Evolutionary conservation across 441 rosid genomes (phyloP), one percentile per base, ranked within the genome.

Genomic region (Pelargonium cotyledonis): DNA sequence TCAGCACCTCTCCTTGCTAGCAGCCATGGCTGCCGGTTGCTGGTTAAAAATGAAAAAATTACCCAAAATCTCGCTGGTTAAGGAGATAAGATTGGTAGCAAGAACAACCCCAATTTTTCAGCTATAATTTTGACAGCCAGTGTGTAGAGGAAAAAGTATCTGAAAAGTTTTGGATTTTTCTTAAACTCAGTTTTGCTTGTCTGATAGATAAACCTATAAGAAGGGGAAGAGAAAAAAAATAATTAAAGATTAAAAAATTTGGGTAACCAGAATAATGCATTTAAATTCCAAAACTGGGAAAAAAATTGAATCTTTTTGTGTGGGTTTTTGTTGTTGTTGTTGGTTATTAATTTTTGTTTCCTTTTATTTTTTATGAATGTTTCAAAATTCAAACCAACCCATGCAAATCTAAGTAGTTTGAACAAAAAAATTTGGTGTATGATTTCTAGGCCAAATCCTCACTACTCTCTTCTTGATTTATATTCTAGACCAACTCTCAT

Each of bases 371-470:
- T 47, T n/a, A 47, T 47, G 2, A 5, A 47, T 47, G 55, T 70
- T 35, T 64, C 29, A 68, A 75, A 66, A 69, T 73, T 74, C 63
- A 70, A 79, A 72, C n/a, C n/a, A n/a, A 51, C 43, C 66, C 68
- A 71, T 73, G 79, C 77, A 80, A 70, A 70, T 73, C 80, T 70
- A 76, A 43, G 61, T 23, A 65, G 10, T 1, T 72, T 23, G 12
- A 29, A 29, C 35, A 62, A 69, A 31, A 66, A 46, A 60, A 18
- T 65, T 75, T 67, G 63, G 49, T 60, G 23, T 69, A 74, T 65
- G 40, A 67, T 66, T 68, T 71, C 26, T 77, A 66, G 85, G 71
- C 86, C 76, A 75, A 47, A 78, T 75, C 79, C 74, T 81, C 80
- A 85, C 82, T 83, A 78, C 82, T 68, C 70, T 71, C 76, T 80